Evolutionary conservation across 2,329 filamentous ascomycete species (phyloP), one percentile per base, ranked within the genome.

Genomic region (Neophaeococcomyces mojaviensis): DNA sequence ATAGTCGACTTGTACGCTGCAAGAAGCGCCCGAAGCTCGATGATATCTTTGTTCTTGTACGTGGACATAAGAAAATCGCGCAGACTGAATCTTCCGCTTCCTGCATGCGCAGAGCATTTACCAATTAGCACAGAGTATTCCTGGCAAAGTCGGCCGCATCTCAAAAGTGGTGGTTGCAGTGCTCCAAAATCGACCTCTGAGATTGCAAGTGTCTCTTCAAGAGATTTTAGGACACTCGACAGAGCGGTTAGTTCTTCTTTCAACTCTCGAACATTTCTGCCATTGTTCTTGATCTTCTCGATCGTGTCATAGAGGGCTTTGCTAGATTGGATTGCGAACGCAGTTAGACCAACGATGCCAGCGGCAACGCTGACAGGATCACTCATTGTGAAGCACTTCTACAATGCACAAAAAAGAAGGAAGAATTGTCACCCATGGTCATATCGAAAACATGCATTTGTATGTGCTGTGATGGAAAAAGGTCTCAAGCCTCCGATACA

Each of bases 281-380:
- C 51, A 10, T 45, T 44, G 36, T 49, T 48, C 44, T 52, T 47
- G 48, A 55, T 53, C 19, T 49, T 52, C 20, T 56, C 48, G 16
- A 59, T 39, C 6, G 44, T 39, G 41, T 50, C 38, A 46, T 49
- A 57, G 12, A 59, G 50, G 3, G 50, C 46, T 39, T 57, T 55
- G 30, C 52, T 55, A 1, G 55, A 47, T 40, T 59, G 52, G 32
- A 58, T 47, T 18, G 57, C 55, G 49, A 58, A 55, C n/a, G 33
- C 47, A 39, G 52, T 52, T 19, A 59, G 48, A 7, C 49, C 49
- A 18, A 56, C 39, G 36, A 59, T 28, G 28, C 56, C 43, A 8
- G 55, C 48, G 15, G 54, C 45, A 44, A 55, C 12, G 5, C 52
- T 48, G 40, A 58, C 36, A 13, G 51, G 45, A n/a, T 59, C 54